These are phyloP conservation scores for Iberis amara DNA, from an alignment of 441 rosid genomes.

Conservation along the genomic window DNA sequence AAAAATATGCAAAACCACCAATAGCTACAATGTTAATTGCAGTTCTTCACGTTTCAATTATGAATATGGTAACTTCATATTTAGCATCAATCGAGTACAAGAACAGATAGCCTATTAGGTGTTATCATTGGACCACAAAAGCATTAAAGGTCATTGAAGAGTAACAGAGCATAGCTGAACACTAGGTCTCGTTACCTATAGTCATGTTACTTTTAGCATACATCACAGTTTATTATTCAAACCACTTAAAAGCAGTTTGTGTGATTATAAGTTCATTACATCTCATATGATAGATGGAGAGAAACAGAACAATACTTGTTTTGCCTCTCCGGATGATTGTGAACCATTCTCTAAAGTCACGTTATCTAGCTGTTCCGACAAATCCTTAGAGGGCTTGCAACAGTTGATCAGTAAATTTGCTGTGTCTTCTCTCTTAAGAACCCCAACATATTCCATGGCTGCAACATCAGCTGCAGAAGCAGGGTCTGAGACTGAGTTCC, in stretches of 20 bases:
- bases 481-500: conserved; percentile 50
- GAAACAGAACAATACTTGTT: conserved; percentile 49
- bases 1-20: neutral
- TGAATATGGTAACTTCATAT: neutral
- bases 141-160: neutral
- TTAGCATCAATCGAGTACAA: conserved; percentile 10
- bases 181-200: neutral
- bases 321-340: conserved; percentile 50
- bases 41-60: neutral
- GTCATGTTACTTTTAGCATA: neutral
- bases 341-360: conserved; percentile 46
- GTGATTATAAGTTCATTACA: neutral
- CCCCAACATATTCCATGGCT: conserved; percentile 51
- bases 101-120: neutral
- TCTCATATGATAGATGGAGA: conserved; percentile 12
- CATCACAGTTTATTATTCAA: neutral
- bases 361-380: conserved; percentile 51
- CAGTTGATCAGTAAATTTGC: conserved; percentile 86
- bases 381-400: conserved; percentile 73
- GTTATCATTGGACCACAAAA: conserved; percentile 5
- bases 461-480: conserved; percentile 82
- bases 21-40: conserved; percentile 8
- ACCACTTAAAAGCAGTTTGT: neutral
- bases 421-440: conserved; percentile 62
- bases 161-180: neutral